These are phyloP conservation scores for Yamadazyma kanchanaburiensis DNA, from an alignment of 1,139 yeast genomes.

Conservation along the genomic window DNA sequence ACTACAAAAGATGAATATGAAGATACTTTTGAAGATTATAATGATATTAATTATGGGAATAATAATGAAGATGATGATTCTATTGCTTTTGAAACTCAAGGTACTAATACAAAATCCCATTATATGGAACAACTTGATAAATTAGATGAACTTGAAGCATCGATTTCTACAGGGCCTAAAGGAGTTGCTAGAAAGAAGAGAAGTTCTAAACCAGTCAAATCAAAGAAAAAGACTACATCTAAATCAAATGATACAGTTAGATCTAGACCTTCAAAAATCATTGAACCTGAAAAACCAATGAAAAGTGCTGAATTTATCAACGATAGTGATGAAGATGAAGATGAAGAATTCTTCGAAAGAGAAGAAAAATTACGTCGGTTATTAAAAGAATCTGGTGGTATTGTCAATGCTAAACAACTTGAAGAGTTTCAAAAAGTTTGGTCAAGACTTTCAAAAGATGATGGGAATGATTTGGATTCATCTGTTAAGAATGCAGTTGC, in stretches of 20 bases:
- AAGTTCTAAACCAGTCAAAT: slow-evolving; percentile 4
- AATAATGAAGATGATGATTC: slow-evolving; percentile 18
- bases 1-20: slow-evolving; percentile 23
- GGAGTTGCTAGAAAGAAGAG: slow-evolving; percentile 15
- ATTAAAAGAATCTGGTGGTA: slow-evolving; percentile 37
- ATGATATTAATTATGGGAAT: slow-evolving; percentile 14
- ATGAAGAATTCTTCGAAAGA: slow-evolving; percentile 51
- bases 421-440: slow-evolving; percentile 38
- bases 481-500: slow-evolving; percentile 18
- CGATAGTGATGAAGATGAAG: slow-evolving; percentile 60
- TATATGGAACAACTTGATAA: slow-evolving; percentile 26
- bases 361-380: slow-evolving; percentile 53
- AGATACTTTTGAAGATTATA: slow-evolving; percentile 16
- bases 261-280: slow-evolving; percentile 15
- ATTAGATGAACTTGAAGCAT: slow-evolving; percentile 31
- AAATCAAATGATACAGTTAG: neutral
- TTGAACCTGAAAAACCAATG: slow-evolving; percentile 17
- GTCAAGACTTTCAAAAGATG: slow-evolving; percentile 24
- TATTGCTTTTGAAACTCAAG: slow-evolving; percentile 35
- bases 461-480: slow-evolving; percentile 8
- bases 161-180: slow-evolving; percentile 4
- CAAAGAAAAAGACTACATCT: slow-evolving; percentile 2
- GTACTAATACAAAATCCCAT: slow-evolving; percentile 13
- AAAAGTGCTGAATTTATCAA: slow-evolving; percentile 54
- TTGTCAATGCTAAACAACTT: slow-evolving; percentile 34